Percentiles rank a stretch among this genome's conserved stretches.
These are phyloP conservation scores for Yamagishiella unicocca DNA, from an alignment of 139 green algal genomes.

Conservation along the genomic window DNA sequence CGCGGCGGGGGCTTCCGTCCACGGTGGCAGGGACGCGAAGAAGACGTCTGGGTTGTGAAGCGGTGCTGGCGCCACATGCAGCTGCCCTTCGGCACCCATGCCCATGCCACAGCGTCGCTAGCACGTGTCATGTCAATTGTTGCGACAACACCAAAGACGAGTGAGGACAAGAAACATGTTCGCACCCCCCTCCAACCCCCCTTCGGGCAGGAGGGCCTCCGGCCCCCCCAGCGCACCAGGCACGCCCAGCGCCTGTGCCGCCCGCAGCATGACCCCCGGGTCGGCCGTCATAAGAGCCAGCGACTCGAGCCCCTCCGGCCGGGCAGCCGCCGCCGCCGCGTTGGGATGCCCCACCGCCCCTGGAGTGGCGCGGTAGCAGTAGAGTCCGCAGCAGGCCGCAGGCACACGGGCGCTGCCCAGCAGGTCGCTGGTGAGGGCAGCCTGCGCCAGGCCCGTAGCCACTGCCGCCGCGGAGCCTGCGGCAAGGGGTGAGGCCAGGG, in stretches of 20 bases:
- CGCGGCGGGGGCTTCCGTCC: too few species aligned
- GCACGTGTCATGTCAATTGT: too few species aligned
- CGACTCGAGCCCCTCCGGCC: slow-evolving; percentile 1
- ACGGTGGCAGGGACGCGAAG: too few species aligned
- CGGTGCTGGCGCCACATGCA: too few species aligned
- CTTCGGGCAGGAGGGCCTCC: not conserved
- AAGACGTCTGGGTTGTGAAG: too few species aligned
- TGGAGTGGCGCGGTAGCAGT: slow-evolving; percentile 44
- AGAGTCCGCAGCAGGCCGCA: slow-evolving; percentile 66
- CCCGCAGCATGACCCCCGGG: slow-evolving; percentile 37
- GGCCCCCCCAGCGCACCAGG: slow-evolving; percentile 38
- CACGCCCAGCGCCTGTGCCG: slow-evolving; percentile 47
- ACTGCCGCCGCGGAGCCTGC: slow-evolving; percentile 58
- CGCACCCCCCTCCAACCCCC: not conserved
- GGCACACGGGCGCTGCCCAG: slow-evolving; percentile 52
- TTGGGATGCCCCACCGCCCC: slow-evolving; percentile 17
- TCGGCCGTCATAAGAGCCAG: slow-evolving; percentile 49
- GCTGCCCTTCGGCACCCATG: too few species aligned
- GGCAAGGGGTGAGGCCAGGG: not conserved
- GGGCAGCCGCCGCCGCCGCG: not conserved
- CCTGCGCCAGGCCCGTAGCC: slow-evolving; percentile 16
- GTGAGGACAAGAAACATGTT: too few species aligned
- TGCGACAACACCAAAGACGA: too few species aligned
- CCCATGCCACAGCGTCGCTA: too few species aligned
- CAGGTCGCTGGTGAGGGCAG: slow-evolving; percentile 54